Conservation (phyloP, 1,139 yeast genomes). For the Pichia sp. region DNA sequence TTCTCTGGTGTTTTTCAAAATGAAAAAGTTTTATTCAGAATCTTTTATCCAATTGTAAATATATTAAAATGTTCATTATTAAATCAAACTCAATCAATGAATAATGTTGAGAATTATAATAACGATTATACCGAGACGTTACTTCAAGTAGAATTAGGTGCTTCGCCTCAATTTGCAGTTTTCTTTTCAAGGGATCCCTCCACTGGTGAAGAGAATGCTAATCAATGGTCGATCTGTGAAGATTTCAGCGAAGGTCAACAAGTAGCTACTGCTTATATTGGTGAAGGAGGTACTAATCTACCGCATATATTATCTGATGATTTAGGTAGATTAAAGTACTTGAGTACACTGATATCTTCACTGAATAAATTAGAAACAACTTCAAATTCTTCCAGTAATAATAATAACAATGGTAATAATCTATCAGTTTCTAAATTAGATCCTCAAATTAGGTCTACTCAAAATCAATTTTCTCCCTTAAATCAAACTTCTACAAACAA, state of each 20-base stretch:
- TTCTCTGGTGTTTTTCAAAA: slow-evolving; percentile 63
- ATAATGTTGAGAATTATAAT: slow-evolving; percentile 8
- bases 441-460: slow-evolving; percentile 16
- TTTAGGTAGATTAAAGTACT: slow-evolving; percentile 25
- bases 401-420: not conserved
- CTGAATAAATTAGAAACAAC: slow-evolving; percentile 15
- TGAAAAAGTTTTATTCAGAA: slow-evolving; percentile 61
- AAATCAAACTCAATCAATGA: slow-evolving; percentile 32
- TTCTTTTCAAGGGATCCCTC: slow-evolving; percentile 49
- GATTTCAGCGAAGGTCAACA: slow-evolving; percentile 81
- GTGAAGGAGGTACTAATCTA: slow-evolving; percentile 44
- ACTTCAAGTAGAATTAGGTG: slow-evolving; percentile 29
- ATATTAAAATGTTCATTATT: slow-evolving; percentile 43
- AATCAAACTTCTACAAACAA: slow-evolving; percentile 9
- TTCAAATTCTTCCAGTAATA: not conserved
- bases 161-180: slow-evolving; percentile 72
- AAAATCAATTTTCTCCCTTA: slow-evolving; percentile 5
- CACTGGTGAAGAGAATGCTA: slow-evolving; percentile 38
- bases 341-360: slow-evolving; percentile 27
- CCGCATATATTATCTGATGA: slow-evolving; percentile 41
- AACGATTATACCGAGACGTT: slow-evolving; percentile 17
- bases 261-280: slow-evolving; percentile 58
- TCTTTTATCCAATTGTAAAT: slow-evolving; percentile 54
- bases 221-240: slow-evolving; percentile 79
- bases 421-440: slow-evolving; percentile 23